These are phyloP conservation scores for Pleurotus eryngii DNA, from an alignment of 768 basidiomycete genomes.

Conservation along the genomic window DNA sequence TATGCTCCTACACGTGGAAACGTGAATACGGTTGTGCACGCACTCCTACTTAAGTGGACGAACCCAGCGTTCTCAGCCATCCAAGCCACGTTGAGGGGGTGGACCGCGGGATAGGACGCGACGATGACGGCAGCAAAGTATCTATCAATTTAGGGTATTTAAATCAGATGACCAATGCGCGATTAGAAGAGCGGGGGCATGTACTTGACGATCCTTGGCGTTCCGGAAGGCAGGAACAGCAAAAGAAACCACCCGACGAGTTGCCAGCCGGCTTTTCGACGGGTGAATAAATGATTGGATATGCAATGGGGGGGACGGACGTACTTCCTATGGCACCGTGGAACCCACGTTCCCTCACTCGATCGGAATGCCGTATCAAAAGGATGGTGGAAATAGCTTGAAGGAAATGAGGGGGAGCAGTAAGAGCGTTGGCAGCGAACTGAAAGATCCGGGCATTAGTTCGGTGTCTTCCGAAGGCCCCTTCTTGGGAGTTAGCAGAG, in stretches of 20 bases:
- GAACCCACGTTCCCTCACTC: slow-evolving; percentile 9
- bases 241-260: slow-evolving; percentile 5
- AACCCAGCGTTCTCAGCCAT: slow-evolving; percentile 8
- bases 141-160: neutral
- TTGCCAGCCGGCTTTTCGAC: slow-evolving; percentile 1
- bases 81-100: slow-evolving; percentile 9
- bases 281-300: neutral
- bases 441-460: neutral
- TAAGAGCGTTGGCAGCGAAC: slow-evolving; percentile 8
- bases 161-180: too few species aligned
- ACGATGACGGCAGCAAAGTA: slow-evolving; percentile 8
- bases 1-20: neutral
- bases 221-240: slow-evolving; percentile 1
- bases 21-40: neutral
- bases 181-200: neutral
- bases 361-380: slow-evolving; percentile 12
- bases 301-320: neutral
- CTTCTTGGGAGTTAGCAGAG: neutral
- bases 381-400: slow-evolving; percentile 10
- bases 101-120: slow-evolving; percentile 2
- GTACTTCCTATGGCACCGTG: neutral
- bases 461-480: too few species aligned
- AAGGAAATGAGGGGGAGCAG: slow-evolving; percentile 9
- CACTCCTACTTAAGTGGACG: neutral
- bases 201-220: neutral